These are phyloP conservation scores for Cubamyces sp. DNA, from an alignment of 768 basidiomycete species.

Conservation along the genomic window DNA sequence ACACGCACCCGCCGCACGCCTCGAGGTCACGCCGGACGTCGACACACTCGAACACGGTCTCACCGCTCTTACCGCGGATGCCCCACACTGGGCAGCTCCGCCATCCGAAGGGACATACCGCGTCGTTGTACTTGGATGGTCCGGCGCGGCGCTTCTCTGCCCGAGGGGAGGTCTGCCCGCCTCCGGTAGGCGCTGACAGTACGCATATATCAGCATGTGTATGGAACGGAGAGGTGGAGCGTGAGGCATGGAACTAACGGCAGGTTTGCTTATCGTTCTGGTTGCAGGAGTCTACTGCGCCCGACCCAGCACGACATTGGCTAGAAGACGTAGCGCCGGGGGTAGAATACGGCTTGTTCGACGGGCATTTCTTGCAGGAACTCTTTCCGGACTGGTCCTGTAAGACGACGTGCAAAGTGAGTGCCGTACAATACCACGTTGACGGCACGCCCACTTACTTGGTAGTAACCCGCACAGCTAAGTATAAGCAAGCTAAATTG, in stretches of 20 bases:
- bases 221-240: too few relatives aligned
- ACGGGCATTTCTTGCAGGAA: conserved; percentile 1
- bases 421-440: not conserved
- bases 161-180: not conserved
- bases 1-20: conserved; percentile 30
- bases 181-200: not conserved
- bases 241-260: not conserved
- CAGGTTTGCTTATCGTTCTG: not conserved
- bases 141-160: conserved; percentile 11
- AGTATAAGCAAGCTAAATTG: not conserved
- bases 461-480: not conserved
- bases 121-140: conserved; percentile 7
- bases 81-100: conserved; percentile 26
- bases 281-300: not conserved
- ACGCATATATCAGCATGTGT: not conserved
- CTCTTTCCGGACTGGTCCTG: not conserved
- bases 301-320: not conserved
- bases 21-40: conserved; percentile 29
- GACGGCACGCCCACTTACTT: not conserved
- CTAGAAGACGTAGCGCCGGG: not conserved
- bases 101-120: not conserved
- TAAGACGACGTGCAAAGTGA: not conserved
- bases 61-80: conserved; percentile 8
- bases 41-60: conserved; percentile 25
- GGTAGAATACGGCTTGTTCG: not conserved